A percentile compares a stretch with the other conserved stretches of the same genome.
Evolutionary conservation across 2,329 filamentous ascomycete genomes (phyloP).

Genomic region (Xylariaceae sp.): DNA sequence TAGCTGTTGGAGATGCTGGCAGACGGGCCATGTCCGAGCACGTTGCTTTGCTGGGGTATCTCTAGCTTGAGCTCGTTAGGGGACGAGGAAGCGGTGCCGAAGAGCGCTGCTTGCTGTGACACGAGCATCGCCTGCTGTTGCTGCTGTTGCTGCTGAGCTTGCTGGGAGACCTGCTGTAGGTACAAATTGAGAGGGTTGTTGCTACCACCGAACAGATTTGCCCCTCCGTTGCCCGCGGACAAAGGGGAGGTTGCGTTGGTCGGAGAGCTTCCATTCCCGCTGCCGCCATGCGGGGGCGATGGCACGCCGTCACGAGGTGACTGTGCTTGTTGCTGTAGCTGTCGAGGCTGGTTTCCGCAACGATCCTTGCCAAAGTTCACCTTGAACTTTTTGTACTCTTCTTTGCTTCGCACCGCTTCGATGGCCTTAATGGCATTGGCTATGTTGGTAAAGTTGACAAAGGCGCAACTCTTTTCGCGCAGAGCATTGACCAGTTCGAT

Average conservation of each 20-base stretch:
- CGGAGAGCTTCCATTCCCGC: conserved; percentile 53
- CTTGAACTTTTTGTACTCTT: conserved; percentile 98
- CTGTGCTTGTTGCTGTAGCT: conserved; percentile 64
- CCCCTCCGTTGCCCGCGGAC: conserved; percentile 39
- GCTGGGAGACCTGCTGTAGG: conserved; percentile 72
- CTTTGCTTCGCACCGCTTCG: conserved; percentile 86
- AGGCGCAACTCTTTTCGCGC: conserved; percentile 97
- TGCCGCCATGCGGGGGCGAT: conserved; percentile 55
- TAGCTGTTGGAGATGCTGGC: conserved; percentile 62
- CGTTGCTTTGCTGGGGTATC: conserved; percentile 55
- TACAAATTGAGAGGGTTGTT: conserved; percentile 94
- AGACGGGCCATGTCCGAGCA: conserved; percentile 59
- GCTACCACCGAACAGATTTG: conserved; percentile 71
- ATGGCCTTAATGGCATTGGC: conserved; percentile 99
- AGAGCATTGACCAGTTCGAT: conserved; percentile 96
- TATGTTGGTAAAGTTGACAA: conserved; percentile 99
- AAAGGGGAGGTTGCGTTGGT: conserved; percentile 51
- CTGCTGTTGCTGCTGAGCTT: conserved; percentile 67
- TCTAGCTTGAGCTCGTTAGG: conserved; percentile 53
- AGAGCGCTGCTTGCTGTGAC: conserved; percentile 75
- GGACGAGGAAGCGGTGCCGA: conserved; percentile 63
- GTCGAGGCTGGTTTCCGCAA: conserved; percentile 91
- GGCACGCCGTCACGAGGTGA: conserved; percentile 60
- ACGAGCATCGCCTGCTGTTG: conserved; percentile 67
- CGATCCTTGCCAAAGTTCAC: conserved; percentile 99